Percentiles rank a stretch among this genome's conserved stretches.
phyloP scores from a whole-genome alignment of 805 yeast species.

The Ogataea sp. region DNA sequence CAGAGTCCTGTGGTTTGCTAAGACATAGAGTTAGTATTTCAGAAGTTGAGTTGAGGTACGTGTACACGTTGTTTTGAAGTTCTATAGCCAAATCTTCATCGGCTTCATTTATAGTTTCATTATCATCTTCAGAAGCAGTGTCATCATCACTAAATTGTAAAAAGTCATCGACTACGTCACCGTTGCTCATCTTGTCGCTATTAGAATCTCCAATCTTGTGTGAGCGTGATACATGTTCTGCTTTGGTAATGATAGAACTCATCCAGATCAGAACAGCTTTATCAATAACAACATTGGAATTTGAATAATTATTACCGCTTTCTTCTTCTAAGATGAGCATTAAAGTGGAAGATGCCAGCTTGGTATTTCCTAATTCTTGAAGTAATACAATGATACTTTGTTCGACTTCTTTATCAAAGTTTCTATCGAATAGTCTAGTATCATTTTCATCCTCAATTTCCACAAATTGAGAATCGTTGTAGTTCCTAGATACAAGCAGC shows the following conservation, averaged over 20 bases:
- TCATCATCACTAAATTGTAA: slow-evolving; percentile 3
- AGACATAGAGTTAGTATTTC: slow-evolving; percentile 1
- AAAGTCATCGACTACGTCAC: slow-evolving; percentile 11
- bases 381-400: slow-evolving; percentile 7
- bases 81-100: slow-evolving; percentile 1
- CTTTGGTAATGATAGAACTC: slow-evolving; percentile 19
- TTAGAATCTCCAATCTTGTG: too few species aligned
- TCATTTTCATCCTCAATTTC: slow-evolving; percentile 1
- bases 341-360: background rate
- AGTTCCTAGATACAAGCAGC: slow-evolving; percentile 12
- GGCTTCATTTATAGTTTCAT: slow-evolving; percentile 3
- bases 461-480: slow-evolving; percentile 5
- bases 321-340: slow-evolving; percentile 1
- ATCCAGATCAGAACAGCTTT: slow-evolving; percentile 31
- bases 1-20: slow-evolving; percentile 8
- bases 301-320: background rate
- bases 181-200: background rate
- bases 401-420: slow-evolving; percentile 18
- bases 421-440: slow-evolving; percentile 10
- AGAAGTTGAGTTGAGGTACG: background rate
- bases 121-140: slow-evolving; percentile 4
- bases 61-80: background rate
- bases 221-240: background rate
- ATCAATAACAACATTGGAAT: slow-evolving; percentile 8
- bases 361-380: background rate